Evolutionary conservation across 768 basidiomycete species (phyloP), one percentile per base, ranked within the genome.

Genomic region (Tulasnella calospora): DNA sequence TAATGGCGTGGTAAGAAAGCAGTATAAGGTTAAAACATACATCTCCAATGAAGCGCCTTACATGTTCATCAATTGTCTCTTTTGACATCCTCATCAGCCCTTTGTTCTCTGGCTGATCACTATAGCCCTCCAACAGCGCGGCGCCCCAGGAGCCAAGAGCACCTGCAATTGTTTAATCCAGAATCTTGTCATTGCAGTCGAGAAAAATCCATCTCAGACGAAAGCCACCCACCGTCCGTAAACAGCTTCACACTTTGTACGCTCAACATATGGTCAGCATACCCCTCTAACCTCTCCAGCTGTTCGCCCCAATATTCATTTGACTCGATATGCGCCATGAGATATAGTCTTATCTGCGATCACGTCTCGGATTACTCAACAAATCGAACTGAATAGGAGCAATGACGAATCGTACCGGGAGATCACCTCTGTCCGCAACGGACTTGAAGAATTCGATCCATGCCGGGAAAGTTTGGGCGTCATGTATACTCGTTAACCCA

Each of bases 71-170:
- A 77, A 96, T 38, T 85, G 23, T 89, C 87, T 30, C 90, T 87
- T 2, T 87, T 85, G 74, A 86, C 86, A 35, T 51, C 51, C 90
- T 87, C 87, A 98, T 87, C 76, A 94, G 86, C 0, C 96, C 96
- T 12, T 82, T 86, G 35, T 89, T 90, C 0, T 89, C 87, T 1
- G 93, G 91, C 30, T 92, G 89, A 83, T 97, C 94, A 0, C 90
- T 88, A 83, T 98, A 99, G 23, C 95, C 94, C 73, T 91, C 88
- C 7, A 94, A 85, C 78, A 99, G 87, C 0, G 97, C 96, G 0
- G 97, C 96, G 9, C 97, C 96, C 88, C 93, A 94, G 1, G 93
- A 94, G 0, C 97, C 95, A 6, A 99, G 88, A 0, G 96, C 96
- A 61, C 96, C 92, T 92, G 77, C 46, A 61, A 23, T 61, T 13